These are phyloP conservation scores for Aspergillus sparsus DNA, from an alignment of 495 filamentous ascomycete species.

Conservation along the genomic window DNA sequence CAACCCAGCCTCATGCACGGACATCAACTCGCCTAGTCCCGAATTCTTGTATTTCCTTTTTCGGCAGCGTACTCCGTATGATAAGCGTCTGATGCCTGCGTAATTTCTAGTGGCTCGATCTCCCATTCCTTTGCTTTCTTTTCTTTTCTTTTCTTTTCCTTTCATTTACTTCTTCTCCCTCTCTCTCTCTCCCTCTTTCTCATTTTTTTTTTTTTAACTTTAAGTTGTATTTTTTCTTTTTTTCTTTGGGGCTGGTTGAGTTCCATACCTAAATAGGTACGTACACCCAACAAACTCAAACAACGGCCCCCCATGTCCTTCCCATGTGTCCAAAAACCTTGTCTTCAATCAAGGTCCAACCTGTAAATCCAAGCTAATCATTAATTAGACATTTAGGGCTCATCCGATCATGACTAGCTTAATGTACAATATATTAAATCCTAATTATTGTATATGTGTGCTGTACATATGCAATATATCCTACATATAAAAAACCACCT, in stretches of 20 bases:
- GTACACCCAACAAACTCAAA: neutral
- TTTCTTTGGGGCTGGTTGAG: neutral
- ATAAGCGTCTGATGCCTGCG: slow-evolving; percentile 11
- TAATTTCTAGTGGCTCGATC: neutral
- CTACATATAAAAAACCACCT: no score
- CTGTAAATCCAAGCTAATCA: neutral
- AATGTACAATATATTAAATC: no score
- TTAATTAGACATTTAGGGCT: neutral
- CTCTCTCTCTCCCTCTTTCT: neutral
- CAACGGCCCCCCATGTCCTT: neutral
- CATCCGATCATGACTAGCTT: neutral
- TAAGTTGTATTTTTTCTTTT: neutral
- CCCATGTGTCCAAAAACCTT: slow-evolving; percentile 2
- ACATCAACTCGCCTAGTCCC: slow-evolving; percentile 1
- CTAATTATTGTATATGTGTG: no score
- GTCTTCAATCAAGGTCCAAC: neutral
- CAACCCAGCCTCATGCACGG: slow-evolving; percentile 18
- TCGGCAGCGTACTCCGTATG: neutral
- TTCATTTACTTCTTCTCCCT: neutral
- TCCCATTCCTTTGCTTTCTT: neutral
- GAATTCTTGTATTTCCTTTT: neutral
- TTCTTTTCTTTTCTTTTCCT: neutral
- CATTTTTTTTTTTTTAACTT: neutral
- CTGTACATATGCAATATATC: no score
- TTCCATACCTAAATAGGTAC: no score